phyloP scores from a whole-genome alignment of 306 rosid genomes.

The Medicago lupulina region DNA sequence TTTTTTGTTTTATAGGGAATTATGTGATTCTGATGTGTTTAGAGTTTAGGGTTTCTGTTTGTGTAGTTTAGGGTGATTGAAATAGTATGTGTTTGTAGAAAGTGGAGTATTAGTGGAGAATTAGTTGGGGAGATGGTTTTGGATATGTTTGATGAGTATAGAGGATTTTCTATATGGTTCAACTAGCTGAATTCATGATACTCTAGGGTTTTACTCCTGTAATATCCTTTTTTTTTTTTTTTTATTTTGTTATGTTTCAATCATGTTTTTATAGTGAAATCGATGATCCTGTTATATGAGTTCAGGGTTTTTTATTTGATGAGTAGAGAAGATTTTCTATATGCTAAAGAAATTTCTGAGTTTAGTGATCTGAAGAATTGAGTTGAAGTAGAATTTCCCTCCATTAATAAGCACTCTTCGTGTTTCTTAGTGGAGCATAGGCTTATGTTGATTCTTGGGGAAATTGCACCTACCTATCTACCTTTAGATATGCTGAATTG shows the following conservation, averaged over 20 bases:
- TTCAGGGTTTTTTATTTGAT: no score
- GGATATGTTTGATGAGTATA: background rate
- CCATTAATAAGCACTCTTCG: background rate
- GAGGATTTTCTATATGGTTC: background rate
- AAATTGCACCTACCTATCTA: background rate
- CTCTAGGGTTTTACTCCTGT: no score
- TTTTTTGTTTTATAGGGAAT: background rate
- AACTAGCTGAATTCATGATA: constrained; percentile 6
- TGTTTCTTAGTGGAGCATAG: background rate
- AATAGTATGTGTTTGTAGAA: no score
- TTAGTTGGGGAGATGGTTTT: constrained; percentile 1
- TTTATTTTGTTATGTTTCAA: no score
- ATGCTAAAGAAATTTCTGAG: constrained; percentile 6
- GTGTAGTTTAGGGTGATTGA: constrained; percentile 12
- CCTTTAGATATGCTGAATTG: background rate
- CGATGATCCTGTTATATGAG: no score
- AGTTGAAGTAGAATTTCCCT: constrained; percentile 10
- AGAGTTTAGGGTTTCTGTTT: background rate
- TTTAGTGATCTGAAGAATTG: constrained; percentile 27
- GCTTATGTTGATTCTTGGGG: constrained; percentile 17
- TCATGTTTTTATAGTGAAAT: no score
- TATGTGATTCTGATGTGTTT: background rate
- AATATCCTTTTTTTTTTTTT: no score
- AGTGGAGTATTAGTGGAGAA: no score
- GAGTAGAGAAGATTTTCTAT: no score